Base-by-base conservation (phyloP, 257 asterid species). In the Penstemon eatonii region DNA sequence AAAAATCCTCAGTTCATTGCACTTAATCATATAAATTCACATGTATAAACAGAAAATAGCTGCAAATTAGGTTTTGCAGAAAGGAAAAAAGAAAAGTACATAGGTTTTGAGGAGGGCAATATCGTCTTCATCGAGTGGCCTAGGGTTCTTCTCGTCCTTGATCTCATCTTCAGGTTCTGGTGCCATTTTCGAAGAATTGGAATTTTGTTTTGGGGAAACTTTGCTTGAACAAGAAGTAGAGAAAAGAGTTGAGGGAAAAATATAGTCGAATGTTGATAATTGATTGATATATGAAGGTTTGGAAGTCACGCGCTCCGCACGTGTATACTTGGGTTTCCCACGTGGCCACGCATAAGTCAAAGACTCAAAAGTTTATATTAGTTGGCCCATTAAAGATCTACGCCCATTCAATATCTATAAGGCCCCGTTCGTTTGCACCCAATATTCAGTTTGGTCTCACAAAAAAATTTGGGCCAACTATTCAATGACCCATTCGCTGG, bases 101-200 rank as follows among this genome's bases (percentile, higher is more conserved):
- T 89, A 91, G 60, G 98, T 89, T 67, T 91, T 91, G 69, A 91
- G 96, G 46, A 91, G 89, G n/a, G 98, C 96, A 38, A 91, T 91
- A 73, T 91, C 98, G 62, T 84, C 98, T 65, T 91, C 98, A 61
- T 91, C 98, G 37, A 89, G 91, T 10, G 98, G 96, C 55, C 80
- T 81, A 9, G 96, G 95, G 70, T 89, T 91, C 85, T 91, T 89
- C 94, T 91, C 96, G 82, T 91, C 96, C 85, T 84, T 89, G 86
- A 89, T 87, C 79, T 87, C 93, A 57, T 91, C 93, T 37, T 91
- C 96, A n/a, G 80, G 74, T 7, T 88, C 92, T 11, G 80, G 85
- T 70, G 85, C 76, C 85, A 77, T 83, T 50, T 25, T 52, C 60
- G 53, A 2, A 56, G 63, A 8, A 38, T n/a, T 11, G 33, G 33